A percentile compares a stretch with the other conserved stretches of the same genome.
Evolutionary conservation across 2,329 filamentous ascomycete species (phyloP).

Genomic region (Pyrenophora teres): DNA sequence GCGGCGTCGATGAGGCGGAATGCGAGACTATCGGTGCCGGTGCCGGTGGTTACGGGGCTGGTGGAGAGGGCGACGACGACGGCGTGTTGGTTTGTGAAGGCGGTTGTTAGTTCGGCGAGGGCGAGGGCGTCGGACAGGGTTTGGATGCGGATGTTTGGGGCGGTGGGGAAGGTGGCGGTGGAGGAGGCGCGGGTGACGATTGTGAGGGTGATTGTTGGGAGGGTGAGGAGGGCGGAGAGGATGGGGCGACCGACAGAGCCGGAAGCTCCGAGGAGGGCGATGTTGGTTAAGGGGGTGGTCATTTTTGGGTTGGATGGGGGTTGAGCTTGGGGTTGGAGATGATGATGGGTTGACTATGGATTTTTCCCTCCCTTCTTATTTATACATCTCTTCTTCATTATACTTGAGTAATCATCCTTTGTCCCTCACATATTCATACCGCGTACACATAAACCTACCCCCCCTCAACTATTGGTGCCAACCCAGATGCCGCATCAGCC

Average conservation of each 20-base stretch:
- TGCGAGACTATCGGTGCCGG: conserved; percentile 19
- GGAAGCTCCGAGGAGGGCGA: conserved; percentile 36
- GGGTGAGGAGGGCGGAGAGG: conserved; percentile 39
- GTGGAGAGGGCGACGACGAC: conserved; percentile 43
- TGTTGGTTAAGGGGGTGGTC: conserved; percentile 24
- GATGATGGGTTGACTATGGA: too few species aligned
- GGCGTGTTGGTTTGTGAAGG: conserved; percentile 46
- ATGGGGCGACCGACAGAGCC: conserved; percentile 33
- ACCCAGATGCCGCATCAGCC: too few species aligned
- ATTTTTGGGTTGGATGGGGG: too few species aligned
- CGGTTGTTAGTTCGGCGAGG: conserved; percentile 32
- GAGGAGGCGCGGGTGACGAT: conserved; percentile 40
- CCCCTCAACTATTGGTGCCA: too few species aligned
- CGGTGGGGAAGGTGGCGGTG: conserved; percentile 22
- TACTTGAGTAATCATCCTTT: too few species aligned
- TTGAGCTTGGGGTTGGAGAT: too few species aligned
- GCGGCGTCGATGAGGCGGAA: conserved; percentile 48
- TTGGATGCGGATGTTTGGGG: conserved; percentile 31
- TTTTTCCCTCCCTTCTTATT: too few species aligned
- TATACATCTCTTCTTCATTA: too few species aligned
- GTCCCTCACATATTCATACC: too few species aligned
- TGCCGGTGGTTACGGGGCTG: conserved; percentile 25
- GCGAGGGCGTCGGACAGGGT: conserved; percentile 34
- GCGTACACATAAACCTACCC: too few species aligned
- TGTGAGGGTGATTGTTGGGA: conserved; percentile 42